phyloP scores from a whole-genome alignment of 2,329 filamentous ascomycete genomes.

The Cladosporium sp. region DNA sequence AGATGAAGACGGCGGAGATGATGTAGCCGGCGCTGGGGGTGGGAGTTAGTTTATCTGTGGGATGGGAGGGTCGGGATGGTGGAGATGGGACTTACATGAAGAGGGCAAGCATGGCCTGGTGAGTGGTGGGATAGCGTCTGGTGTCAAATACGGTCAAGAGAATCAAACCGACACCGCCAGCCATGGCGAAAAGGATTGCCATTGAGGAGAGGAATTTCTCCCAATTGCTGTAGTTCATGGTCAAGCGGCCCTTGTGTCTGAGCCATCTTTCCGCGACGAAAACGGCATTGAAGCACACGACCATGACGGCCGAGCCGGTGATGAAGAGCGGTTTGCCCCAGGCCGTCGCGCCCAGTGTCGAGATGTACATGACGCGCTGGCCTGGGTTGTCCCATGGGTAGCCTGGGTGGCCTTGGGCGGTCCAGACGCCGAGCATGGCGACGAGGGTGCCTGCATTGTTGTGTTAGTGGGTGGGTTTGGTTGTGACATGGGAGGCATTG shows the following conservation, averaged over 20 bases:
- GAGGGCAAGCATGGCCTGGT: slow-evolving; percentile 71
- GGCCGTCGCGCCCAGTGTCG: slow-evolving; percentile 52
- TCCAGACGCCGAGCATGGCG: slow-evolving; percentile 67
- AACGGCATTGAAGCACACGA: slow-evolving; percentile 72
- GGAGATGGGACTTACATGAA: slow-evolving; percentile 63
- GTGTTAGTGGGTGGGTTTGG: slow-evolving; percentile 12
- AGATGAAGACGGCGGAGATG: slow-evolving; percentile 79
- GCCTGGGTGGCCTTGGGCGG: slow-evolving; percentile 49
- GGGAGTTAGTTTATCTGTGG: not conserved
- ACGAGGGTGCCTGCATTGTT: slow-evolving; percentile 54
- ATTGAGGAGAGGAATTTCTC: slow-evolving; percentile 61
- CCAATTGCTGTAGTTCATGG: slow-evolving; percentile 61
- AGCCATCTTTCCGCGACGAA: slow-evolving; percentile 82
- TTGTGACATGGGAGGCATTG: not conserved
- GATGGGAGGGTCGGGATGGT: not conserved
- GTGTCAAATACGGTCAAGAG: slow-evolving; percentile 84
- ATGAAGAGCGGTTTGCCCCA: slow-evolving; percentile 74
- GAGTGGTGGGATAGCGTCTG: slow-evolving; percentile 57
- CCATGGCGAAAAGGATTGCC: slow-evolving; percentile 63
- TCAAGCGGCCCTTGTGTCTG: slow-evolving; percentile 72
- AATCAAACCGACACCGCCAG: slow-evolving; percentile 76
- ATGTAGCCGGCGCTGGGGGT: slow-evolving; percentile 63
- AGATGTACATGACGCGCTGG: slow-evolving; percentile 56
- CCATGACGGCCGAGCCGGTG: slow-evolving; percentile 63
- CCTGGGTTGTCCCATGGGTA: slow-evolving; percentile 56